Percentiles rank a stretch among this genome's conserved stretches.
Evolutionary conservation across 2,329 filamentous ascomycete genomes (phyloP).

Genomic region (Fusarium sp.): DNA sequence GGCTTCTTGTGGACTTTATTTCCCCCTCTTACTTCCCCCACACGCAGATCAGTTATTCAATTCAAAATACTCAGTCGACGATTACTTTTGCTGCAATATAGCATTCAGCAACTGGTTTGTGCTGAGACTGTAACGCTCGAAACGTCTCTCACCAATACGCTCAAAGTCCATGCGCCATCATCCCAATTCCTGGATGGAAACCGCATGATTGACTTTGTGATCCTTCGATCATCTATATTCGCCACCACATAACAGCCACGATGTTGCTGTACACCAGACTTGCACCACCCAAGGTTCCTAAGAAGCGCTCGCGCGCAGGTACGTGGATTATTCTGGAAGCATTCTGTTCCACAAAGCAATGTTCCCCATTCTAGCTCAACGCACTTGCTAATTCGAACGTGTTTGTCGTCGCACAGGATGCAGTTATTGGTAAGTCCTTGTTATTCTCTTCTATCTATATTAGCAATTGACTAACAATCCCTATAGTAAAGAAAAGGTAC

Average conservation of each 20-base stretch:
- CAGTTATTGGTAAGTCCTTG: slow-evolving; percentile 60
- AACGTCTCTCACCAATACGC: background rate
- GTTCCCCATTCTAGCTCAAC: background rate
- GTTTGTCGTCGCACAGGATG: slow-evolving; percentile 55
- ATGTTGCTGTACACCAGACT: slow-evolving; percentile 71
- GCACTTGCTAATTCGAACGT: slow-evolving; percentile 19
- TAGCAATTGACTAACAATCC: slow-evolving; percentile 29
- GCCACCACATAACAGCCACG: slow-evolving; percentile 29
- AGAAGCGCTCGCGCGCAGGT: slow-evolving; percentile 65
- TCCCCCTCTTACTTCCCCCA: slow-evolving; percentile 31
- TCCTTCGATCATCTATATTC: slow-evolving; percentile 42
- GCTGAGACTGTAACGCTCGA: background rate
- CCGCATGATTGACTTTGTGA: slow-evolving; percentile 36
- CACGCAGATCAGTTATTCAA: slow-evolving; percentile 31
- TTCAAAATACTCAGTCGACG: slow-evolving; percentile 18
- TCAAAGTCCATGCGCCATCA: slow-evolving; percentile 26
- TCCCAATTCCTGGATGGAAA: slow-evolving; percentile 27
- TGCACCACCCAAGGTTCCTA: slow-evolving; percentile 68
- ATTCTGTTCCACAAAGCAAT: slow-evolving; percentile 13
- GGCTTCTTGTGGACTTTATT: slow-evolving; percentile 24
- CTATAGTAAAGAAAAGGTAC: slow-evolving; percentile 64
- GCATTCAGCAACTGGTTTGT: background rate
- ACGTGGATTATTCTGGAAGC: slow-evolving; percentile 10
- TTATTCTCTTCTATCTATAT: background rate
- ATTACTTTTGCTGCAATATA: slow-evolving; percentile 1